Evolutionary conservation across 1,139 yeast species (phyloP), one percentile per base, ranked within the genome.

Genomic region (Yamadazyma triangularis): DNA sequence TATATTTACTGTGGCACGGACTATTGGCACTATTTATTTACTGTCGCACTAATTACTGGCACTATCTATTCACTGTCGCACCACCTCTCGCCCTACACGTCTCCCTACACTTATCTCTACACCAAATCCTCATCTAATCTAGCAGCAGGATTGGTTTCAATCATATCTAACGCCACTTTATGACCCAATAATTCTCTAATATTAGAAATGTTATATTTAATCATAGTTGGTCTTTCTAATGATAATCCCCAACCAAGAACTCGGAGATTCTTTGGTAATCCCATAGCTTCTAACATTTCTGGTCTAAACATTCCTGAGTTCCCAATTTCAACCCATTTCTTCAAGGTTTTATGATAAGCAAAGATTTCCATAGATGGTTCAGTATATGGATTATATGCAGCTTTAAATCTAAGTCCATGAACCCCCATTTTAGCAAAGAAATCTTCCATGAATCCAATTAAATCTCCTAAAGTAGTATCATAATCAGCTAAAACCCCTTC

Each of bases 301-400:
- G 99, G 98, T 66, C 99, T 80, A 73, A 93, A 93, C 96, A 93
- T 84, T 60, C 98, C 99, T 15, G 96, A 87, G 71, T 93, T 93
- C 60, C 99, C 99, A 53, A 93, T 89, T 70, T 93, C 99, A 41
- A 93, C 98, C 98, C 98, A 93, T 60, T 88, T 91, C 51, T 75
- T 81, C 50, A 93, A 74, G 29, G 96, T 96, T 50, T 79, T 80
- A 64, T 93, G 99, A 82, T 87, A 91, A 35, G 97, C 93, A 61
- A 83, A 93, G 48, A 93, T 91, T 68, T 93, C 99, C 79, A 93
- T 77, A 12, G 96, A 85, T 38, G 99, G 99, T 64, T 93, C 99
- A 40, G 98, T 93, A 74, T 93, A 93, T 35, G 98, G 98, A 63
- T 91, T 91, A 66, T 91, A 93, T 26, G 98, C 95, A 42, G 98